Percentiles rank a stretch among this genome's conserved stretches.
phyloP scores from a whole-genome alignment of 2,329 filamentous ascomycete genomes.

The Cladosporium halotolerans region DNA sequence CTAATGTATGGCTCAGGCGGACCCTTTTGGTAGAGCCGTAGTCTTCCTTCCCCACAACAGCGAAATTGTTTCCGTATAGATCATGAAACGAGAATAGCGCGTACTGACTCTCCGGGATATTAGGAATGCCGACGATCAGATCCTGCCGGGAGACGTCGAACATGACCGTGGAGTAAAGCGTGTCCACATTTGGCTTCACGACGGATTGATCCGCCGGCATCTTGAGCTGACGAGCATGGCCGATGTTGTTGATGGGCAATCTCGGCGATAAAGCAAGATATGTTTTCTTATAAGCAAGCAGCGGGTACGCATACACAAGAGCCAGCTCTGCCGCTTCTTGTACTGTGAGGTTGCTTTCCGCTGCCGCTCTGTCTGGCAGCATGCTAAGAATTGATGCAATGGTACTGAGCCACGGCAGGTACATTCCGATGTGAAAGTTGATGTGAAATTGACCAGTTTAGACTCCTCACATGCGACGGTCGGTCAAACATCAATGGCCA shows the following conservation, averaged over 20 bases:
- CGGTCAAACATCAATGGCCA: no score
- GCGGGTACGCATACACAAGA: constrained; percentile 20
- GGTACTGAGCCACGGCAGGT: no score
- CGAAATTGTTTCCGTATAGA: constrained; percentile 17
- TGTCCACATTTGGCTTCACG: constrained; percentile 23
- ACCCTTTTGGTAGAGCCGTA: constrained; percentile 3
- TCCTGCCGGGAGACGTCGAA: constrained; percentile 19
- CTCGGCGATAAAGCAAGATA: neutral
- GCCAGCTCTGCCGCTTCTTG: constrained; percentile 19
- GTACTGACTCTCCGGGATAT: constrained; percentile 13
- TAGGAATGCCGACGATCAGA: constrained; percentile 15
- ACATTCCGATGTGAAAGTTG: no score
- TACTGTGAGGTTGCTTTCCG: neutral
- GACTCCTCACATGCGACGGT: no score
- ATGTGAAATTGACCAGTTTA: no score
- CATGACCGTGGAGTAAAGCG: constrained; percentile 18
- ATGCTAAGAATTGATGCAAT: no score
- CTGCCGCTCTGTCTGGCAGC: no score
- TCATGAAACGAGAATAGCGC: constrained; percentile 16
- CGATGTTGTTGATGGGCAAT: constrained; percentile 13
- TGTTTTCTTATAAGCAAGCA: constrained; percentile 16
- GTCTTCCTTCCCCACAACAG: constrained; percentile 11
- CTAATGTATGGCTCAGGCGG: neutral
- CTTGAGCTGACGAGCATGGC: constrained; percentile 11
- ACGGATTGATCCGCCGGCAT: constrained; percentile 12